These are phyloP conservation scores for Metschnikowia kunwiensis DNA, from an alignment of 805 yeast species.

Conservation along the genomic window DNA sequence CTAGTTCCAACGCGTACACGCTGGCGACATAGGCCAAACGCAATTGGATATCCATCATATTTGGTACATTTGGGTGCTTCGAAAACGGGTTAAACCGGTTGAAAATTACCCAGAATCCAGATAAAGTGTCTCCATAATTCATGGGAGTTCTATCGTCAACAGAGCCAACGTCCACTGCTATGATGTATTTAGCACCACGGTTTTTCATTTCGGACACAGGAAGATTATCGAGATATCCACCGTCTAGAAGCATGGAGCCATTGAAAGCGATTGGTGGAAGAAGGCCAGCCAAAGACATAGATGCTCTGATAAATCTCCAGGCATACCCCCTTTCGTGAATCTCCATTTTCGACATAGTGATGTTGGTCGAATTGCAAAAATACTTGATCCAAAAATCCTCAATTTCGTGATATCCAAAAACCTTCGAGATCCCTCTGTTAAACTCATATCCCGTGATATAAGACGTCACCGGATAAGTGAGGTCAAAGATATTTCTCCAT, in stretches of 20 bases:
- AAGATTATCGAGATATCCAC: constrained; percentile 91
- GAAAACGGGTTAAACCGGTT: constrained; percentile 92
- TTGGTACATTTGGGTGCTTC: constrained; percentile 81
- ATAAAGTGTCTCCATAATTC: constrained; percentile 88
- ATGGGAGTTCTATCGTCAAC: constrained; percentile 87
- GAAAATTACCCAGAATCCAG: constrained; percentile 87
- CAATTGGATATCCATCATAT: constrained; percentile 91
- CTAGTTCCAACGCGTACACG: constrained; percentile 86
- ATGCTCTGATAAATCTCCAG: constrained; percentile 93
- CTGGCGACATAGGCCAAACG: constrained; percentile 92
- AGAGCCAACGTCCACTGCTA: constrained; percentile 96
- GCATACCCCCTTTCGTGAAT: constrained; percentile 89
- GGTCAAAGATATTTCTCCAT: constrained; percentile 81
- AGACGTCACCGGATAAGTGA: constrained; percentile 91
- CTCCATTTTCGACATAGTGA: constrained; percentile 93
- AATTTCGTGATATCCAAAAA: constrained; percentile 85
- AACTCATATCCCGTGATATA: constrained; percentile 97
- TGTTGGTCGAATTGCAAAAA: constrained; percentile 89
- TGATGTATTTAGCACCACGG: constrained; percentile 78
- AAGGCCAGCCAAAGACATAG: constrained; percentile 94
- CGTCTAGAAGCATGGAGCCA: constrained; percentile 92
- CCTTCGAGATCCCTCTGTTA: constrained; percentile 96
- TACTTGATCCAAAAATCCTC: constrained; percentile 95
- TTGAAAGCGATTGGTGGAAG: constrained; percentile 85
- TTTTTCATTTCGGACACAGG: constrained; percentile 91